phyloP scores from a whole-genome alignment of 495 filamentous ascomycete species.

The Penicillium bialowiezense region DNA sequence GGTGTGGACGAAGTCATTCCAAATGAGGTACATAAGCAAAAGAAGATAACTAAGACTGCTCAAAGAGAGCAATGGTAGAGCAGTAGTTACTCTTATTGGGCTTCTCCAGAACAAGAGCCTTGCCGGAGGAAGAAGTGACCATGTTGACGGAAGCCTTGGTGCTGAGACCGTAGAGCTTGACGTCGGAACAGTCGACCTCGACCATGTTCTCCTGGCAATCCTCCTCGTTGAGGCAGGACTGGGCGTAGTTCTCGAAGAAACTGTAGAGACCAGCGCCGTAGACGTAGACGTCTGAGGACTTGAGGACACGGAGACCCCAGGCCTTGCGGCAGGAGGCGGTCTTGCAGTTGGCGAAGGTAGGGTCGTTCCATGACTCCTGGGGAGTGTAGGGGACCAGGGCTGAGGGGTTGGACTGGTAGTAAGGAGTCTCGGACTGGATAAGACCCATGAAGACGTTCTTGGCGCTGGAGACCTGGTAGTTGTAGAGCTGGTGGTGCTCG shows the following conservation, averaged over 20 bases:
- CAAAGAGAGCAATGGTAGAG: slow-evolving; percentile 67
- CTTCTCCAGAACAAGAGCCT: slow-evolving; percentile 52
- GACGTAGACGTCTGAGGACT: slow-evolving; percentile 64
- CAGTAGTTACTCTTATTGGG: slow-evolving; percentile 74
- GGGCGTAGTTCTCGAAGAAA: slow-evolving; percentile 86
- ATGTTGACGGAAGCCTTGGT: slow-evolving; percentile 89
- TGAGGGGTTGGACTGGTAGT: slow-evolving; percentile 84
- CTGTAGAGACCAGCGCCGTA: slow-evolving; percentile 81
- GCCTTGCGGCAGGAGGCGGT: slow-evolving; percentile 69
- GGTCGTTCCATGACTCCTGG: slow-evolving; percentile 66
- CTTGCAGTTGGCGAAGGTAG: slow-evolving; percentile 65
- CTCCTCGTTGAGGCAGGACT: slow-evolving; percentile 69
- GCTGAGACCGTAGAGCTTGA: slow-evolving; percentile 76
- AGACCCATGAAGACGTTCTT: slow-evolving; percentile 79
- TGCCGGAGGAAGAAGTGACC: slow-evolving; percentile 58
- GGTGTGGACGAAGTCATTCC: not conserved
- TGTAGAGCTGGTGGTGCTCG: slow-evolving; percentile 89
- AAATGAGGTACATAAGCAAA: not conserved
- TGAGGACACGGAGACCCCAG: slow-evolving; percentile 78
- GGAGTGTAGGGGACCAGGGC: slow-evolving; percentile 65
- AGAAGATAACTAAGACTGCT: slow-evolving; percentile 27
- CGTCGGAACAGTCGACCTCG: slow-evolving; percentile 68
- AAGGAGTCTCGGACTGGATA: slow-evolving; percentile 91
- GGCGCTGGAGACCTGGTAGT: slow-evolving; percentile 80
- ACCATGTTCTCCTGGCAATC: slow-evolving; percentile 87